phyloP scores from a whole-genome alignment of 352 stramenopile genomes.

The Globisporangium irregulare region DNA sequence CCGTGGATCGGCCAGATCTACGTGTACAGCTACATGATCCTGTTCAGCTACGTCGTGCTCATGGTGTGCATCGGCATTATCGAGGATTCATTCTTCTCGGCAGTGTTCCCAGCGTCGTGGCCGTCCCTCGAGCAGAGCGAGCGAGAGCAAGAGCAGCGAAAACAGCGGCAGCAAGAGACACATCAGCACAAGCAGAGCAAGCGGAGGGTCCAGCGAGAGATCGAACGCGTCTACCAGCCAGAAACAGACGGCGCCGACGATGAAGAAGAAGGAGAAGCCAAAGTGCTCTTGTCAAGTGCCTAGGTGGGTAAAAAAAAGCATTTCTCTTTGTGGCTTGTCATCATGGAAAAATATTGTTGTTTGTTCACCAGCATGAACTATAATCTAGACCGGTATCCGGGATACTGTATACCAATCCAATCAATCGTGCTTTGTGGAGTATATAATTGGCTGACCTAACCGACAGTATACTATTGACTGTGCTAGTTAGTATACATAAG shows the following conservation, averaged over 20 bases:
- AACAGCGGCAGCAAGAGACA: not conserved
- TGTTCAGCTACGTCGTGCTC: slow-evolving; percentile 88
- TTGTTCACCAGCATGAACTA: too few relatives aligned
- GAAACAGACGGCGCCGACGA: not conserved
- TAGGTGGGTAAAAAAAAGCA: not conserved
- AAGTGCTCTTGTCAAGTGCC: not conserved
- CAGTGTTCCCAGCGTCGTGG: slow-evolving; percentile 69
- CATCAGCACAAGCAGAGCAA: not conserved
- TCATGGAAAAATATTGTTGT: too few relatives aligned
- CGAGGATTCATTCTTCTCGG: slow-evolving; percentile 87
- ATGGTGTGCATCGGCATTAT: slow-evolving; percentile 90
- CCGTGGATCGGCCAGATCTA: slow-evolving; percentile 82
- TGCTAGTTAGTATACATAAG: not conserved
- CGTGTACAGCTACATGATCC: slow-evolving; percentile 83
- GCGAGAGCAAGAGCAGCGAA: slow-evolving; percentile 9
- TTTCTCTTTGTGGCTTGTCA: not conserved
- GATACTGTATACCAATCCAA: too few relatives aligned
- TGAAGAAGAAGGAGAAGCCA: not conserved
- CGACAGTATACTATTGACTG: too few relatives aligned
- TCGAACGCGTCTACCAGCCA: slow-evolving; percentile 1
- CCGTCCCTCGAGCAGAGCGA: slow-evolving; percentile 36
- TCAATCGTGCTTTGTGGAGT: too few relatives aligned
- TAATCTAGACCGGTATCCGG: too few relatives aligned
- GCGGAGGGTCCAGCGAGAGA: not conserved
- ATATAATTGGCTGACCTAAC: too few relatives aligned